Conservation (phyloP, 495 filamentous ascomycete genomes). For the Gamarada debralockiae region DNA sequence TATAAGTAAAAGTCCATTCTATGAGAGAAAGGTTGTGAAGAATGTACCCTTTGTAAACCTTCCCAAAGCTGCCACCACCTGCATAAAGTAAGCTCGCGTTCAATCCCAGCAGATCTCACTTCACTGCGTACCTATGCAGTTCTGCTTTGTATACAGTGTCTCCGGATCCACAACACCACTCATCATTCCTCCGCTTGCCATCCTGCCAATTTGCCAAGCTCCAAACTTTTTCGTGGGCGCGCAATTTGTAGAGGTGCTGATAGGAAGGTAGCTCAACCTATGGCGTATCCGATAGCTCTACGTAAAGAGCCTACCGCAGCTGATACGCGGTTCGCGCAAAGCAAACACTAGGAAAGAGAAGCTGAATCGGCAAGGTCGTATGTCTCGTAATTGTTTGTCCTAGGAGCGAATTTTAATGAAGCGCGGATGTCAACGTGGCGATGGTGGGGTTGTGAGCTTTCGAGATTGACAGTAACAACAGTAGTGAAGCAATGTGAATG, state of each 20-base stretch:
- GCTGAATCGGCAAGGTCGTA: neutral
- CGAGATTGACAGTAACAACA: neutral
- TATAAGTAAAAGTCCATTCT: constrained; percentile 26
- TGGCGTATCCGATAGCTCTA: neutral
- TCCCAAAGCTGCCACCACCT: constrained; percentile 89
- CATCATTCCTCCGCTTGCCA: constrained; percentile 25
- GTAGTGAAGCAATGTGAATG: neutral
- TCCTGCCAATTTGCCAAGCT: constrained; percentile 9
- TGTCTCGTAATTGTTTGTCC: neutral
- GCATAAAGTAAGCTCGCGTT: constrained; percentile 16
- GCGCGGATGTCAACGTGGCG: constrained; percentile 6
- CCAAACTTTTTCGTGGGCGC: too few species aligned
- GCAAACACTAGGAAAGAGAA: neutral
- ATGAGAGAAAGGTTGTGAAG: neutral
- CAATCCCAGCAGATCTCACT: constrained; percentile 15
- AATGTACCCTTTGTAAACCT: constrained; percentile 88
- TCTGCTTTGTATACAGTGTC: constrained; percentile 86
- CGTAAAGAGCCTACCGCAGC: neutral
- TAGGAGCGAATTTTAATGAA: too few species aligned
- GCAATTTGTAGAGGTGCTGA: neutral
- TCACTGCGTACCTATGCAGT: constrained; percentile 75
- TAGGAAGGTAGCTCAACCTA: neutral
- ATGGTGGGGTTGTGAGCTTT: constrained; percentile 15
- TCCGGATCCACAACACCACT: constrained; percentile 64
- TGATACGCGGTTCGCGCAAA: too few species aligned